phyloP scores from a whole-genome alignment of 2,329 filamentous ascomycete species.

The Colletotrichum phormii region DNA sequence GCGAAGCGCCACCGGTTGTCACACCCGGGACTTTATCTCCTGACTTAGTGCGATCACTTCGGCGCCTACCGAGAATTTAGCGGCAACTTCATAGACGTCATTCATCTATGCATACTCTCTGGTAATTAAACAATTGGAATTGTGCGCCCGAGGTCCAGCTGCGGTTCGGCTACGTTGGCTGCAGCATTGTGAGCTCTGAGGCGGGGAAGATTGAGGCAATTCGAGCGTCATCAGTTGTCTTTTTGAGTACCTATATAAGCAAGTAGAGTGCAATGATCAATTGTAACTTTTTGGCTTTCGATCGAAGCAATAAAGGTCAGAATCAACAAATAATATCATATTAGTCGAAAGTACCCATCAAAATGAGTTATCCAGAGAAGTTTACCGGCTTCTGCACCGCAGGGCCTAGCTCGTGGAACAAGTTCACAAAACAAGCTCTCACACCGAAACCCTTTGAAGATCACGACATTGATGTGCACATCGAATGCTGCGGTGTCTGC shows the following conservation, averaged over 20 bases:
- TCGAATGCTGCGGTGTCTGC: slow-evolving; percentile 75
- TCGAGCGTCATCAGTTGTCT: slow-evolving; percentile 15
- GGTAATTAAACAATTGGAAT: neutral
- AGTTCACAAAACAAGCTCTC: slow-evolving; percentile 51
- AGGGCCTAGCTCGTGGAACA: slow-evolving; percentile 54
- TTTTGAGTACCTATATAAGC: neutral
- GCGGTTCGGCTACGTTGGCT: neutral
- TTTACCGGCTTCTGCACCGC: slow-evolving; percentile 57
- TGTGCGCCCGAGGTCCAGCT: neutral
- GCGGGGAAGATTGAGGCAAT: neutral
- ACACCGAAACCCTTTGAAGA: slow-evolving; percentile 51
- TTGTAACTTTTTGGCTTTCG: too few relatives aligned
- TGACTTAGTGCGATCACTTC: slow-evolving; percentile 4
- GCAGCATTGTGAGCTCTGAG: neutral
- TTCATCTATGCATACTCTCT: neutral
- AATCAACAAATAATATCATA: neutral
- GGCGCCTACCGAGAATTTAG: slow-evolving; percentile 1
- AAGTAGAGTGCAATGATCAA: neutral
- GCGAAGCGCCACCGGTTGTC: slow-evolving; percentile 5
- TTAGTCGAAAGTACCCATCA: slow-evolving; percentile 19
- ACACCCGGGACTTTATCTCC: neutral
- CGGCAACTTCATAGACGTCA: slow-evolving; percentile 31
- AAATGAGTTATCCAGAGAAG: slow-evolving; percentile 58
- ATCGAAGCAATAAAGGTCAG: too few relatives aligned
- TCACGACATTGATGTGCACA: slow-evolving; percentile 70